Evolutionary conservation across 2,329 filamentous ascomycete genomes (phyloP).

Genomic region (Furcasterigmium sp.): DNA sequence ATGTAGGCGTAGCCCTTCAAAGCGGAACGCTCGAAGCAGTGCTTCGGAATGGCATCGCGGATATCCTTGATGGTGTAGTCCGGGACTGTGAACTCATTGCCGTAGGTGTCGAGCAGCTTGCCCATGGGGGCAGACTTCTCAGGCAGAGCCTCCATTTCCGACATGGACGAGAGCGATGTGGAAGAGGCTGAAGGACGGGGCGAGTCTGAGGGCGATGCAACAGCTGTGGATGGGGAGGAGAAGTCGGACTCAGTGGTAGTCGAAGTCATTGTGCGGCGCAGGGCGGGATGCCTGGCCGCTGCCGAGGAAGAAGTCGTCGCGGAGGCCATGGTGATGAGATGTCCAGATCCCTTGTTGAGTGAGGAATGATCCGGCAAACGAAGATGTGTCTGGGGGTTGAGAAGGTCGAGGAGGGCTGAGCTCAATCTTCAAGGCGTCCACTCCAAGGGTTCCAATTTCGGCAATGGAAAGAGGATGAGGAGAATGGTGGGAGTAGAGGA

Average conservation of each 20-base stretch:
- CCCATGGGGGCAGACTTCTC: slow-evolving; percentile 45
- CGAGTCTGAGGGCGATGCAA: slow-evolving; percentile 54
- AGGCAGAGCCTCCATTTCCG: slow-evolving; percentile 50
- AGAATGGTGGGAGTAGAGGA: no score
- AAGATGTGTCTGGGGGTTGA: slow-evolving; percentile 1
- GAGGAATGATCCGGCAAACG: no score
- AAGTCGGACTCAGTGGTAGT: slow-evolving; percentile 35
- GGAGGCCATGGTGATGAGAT: slow-evolving; percentile 41
- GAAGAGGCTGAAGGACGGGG: slow-evolving; percentile 66
- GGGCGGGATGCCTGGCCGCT: slow-evolving; percentile 35
- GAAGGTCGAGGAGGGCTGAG: background rate
- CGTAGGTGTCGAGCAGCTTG: slow-evolving; percentile 83
- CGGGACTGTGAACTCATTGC: slow-evolving; percentile 89
- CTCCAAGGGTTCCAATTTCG: no score
- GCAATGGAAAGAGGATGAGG: no score
- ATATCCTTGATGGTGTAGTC: slow-evolving; percentile 98
- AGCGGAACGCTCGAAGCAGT: slow-evolving; percentile 89
- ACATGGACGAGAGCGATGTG: slow-evolving; percentile 89
- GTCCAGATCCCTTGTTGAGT: no score
- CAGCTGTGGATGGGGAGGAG: slow-evolving; percentile 49
- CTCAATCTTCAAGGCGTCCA: background rate
- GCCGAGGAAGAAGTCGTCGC: slow-evolving; percentile 34
- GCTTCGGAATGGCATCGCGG: slow-evolving; percentile 91
- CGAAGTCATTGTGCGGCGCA: slow-evolving; percentile 42
- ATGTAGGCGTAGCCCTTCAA: slow-evolving; percentile 75